phyloP scores from a whole-genome alignment of 176 grass and related monocot genomes.

The Zizania latifolia region DNA sequence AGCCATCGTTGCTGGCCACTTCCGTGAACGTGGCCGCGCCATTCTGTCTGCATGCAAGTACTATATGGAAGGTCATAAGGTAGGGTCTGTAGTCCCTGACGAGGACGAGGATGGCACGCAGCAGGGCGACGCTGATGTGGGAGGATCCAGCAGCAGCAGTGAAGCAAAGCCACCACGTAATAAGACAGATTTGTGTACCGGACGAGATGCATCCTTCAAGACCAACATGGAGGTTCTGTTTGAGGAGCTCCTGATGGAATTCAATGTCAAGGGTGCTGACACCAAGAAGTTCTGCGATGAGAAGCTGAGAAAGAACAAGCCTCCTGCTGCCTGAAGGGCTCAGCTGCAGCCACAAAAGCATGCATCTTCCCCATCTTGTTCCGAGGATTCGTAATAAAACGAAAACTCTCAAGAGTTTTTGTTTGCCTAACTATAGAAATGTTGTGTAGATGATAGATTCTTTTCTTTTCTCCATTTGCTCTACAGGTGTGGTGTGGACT shows the following conservation, averaged over 20 bases:
- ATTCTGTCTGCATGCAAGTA: slow-evolving; percentile 69
- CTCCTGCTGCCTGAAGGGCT: slow-evolving; percentile 24
- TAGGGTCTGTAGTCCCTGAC: slow-evolving; percentile 54
- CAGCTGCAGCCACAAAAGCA: neutral
- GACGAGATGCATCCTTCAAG: slow-evolving; percentile 28
- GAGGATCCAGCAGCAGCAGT: slow-evolving; percentile 31
- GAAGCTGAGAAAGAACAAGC: slow-evolving; percentile 46
- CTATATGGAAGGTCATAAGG: slow-evolving; percentile 60
- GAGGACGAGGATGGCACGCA: slow-evolving; percentile 31
- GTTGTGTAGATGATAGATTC: slow-evolving; percentile 14
- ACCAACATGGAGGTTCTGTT: slow-evolving; percentile 40
- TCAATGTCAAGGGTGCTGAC: slow-evolving; percentile 84
- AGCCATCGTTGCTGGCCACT: slow-evolving; percentile 68
- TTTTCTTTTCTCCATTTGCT: neutral
- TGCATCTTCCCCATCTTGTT: neutral
- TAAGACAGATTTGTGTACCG: neutral
- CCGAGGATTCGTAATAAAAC: slow-evolving; percentile 20
- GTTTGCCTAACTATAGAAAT: slow-evolving; percentile 27
- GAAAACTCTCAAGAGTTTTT: slow-evolving; percentile 29
- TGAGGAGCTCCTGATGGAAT: slow-evolving; percentile 90
- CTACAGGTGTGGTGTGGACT: slow-evolving; percentile 18
- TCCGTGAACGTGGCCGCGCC: slow-evolving; percentile 41
- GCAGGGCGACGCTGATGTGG: neutral
- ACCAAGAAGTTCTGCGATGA: slow-evolving; percentile 55
- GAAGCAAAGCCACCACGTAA: neutral